Conservation (phyloP, 164 flowering plant species). For the Chimonanthus praecox region DNA sequence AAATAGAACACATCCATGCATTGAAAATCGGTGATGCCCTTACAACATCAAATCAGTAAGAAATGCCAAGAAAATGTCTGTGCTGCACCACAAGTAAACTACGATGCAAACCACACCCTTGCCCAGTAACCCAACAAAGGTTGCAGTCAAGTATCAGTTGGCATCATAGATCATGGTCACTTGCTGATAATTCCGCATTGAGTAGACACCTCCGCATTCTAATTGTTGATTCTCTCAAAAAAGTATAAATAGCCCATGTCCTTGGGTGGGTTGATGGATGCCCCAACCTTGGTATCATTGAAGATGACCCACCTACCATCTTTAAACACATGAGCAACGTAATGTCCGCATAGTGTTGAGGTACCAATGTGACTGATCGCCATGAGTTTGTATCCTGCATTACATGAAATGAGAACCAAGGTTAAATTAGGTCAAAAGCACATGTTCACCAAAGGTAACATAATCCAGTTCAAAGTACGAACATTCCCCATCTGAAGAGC, state of each 20-base stretch:
- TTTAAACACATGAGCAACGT: conserved; percentile 86
- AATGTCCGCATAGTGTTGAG: conserved; percentile 96
- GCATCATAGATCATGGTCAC: no score
- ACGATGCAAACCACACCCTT: no score
- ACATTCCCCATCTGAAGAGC: no score
- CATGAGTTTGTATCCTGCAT: conserved; percentile 82
- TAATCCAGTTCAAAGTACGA: background rate
- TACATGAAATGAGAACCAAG: background rate
- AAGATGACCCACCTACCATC: conserved; percentile 94
- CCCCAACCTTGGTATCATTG: conserved; percentile 90
- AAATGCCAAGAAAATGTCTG: no score
- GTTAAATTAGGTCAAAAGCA: background rate
- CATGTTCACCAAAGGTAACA: background rate
- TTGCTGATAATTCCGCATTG: no score
- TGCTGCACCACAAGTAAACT: no score
- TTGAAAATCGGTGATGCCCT: no score
- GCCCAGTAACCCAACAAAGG: no score
- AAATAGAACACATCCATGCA: no score
- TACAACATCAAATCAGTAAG: no score
- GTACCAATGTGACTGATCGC: conserved; percentile 98
- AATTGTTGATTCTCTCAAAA: conserved; percentile 66
- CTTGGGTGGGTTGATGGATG: conserved; percentile 78
- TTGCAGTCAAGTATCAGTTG: no score
- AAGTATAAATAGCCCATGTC: conserved; percentile 97
- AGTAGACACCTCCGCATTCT: conserved; percentile 6